Evolutionary conservation across 148 eudicot species (phyloP).

Genomic region (Camellia sinensis): DNA sequence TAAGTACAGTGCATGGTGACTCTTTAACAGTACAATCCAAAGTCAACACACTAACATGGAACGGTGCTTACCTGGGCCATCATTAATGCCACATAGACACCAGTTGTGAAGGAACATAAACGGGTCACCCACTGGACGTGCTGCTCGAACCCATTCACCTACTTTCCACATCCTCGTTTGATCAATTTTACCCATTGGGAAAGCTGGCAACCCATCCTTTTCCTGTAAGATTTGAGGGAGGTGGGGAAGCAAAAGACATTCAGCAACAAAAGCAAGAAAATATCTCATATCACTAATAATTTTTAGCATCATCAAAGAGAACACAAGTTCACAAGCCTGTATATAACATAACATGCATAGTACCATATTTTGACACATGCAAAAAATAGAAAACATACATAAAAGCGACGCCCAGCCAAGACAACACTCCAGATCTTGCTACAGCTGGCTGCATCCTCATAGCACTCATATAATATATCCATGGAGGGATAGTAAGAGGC

Average conservation of each 20-base stretch:
- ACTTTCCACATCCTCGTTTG: conserved; percentile 98
- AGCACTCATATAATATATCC: conserved; percentile 95
- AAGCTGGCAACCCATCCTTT: conserved; percentile 97
- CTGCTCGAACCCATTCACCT: conserved; percentile 79
- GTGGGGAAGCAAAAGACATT: background rate
- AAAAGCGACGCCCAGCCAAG: conserved; percentile 99
- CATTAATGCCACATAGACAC: conserved; percentile 92
- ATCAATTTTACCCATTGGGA: conserved; percentile 98
- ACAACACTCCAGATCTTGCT: conserved; percentile 95
- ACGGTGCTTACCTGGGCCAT: conserved; percentile 83
- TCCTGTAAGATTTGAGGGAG: conserved; percentile 43
- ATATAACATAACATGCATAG: background rate
- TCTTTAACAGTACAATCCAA: too few species aligned
- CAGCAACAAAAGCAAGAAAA: background rate
- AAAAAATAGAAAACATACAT: conserved; percentile 39
- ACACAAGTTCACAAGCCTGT: background rate
- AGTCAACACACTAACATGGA: background rate
- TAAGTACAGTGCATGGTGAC: too few species aligned
- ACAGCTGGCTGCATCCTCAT: conserved; percentile 96
- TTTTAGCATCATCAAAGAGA: background rate
- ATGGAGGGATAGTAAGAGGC: conserved; percentile 94
- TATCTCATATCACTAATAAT: background rate
- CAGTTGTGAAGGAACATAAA: conserved; percentile 88
- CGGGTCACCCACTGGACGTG: conserved; percentile 84
- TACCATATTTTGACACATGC: background rate